Evolutionary conservation across 306 rosid genomes (phyloP), one percentile per base, ranked within the genome.

Genomic region (Cucurbita argyrosperma): DNA sequence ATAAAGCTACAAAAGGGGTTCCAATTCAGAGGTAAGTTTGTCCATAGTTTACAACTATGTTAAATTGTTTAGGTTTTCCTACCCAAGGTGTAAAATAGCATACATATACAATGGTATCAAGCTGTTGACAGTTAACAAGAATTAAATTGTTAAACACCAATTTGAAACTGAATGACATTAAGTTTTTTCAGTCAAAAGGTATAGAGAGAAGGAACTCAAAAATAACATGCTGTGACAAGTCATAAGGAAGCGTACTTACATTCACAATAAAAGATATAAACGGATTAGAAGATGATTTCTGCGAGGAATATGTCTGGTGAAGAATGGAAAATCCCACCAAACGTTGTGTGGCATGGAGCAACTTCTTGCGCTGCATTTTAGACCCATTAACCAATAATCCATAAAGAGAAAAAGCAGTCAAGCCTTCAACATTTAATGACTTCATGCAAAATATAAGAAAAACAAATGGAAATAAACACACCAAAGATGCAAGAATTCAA

Each of bases 221-320:
- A 50, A 37, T 26, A 46, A 15, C 57, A 39, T 64, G 8, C 7
- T 26, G 61, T 26, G 7, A 71, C 26, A 10, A 52, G 58, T 21
- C 12, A 19, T 45, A 49, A 74, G 40, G 40, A n/a, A 71, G 59
- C 39, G 57, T 35, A 53, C 99, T 87, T 83, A 95, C 99, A 11
- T 82, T 82, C 45, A 91, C 56, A 26, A 91, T 80, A 14, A 88
- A 83, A 81, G 72, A 75, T 68, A 89, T 70, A 85, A 95, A 95
- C 10, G 99, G 99, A 78, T 95, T 89, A 4, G 86, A 78, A 66
- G 96, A 82, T 72, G 84, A 72, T 23, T 80, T 84, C 82, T 89
- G 92, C 12, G 97, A 84, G 51, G 97, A 85, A 82, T 88, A 90
- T 19, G 98, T 77, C 62, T 84, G 96, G 39, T 88, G 86, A 62